These are phyloP conservation scores for Neocallimastix lanati DNA, from an alignment of 192 early-diverging fungal genomes.

Conservation along the genomic window DNA sequence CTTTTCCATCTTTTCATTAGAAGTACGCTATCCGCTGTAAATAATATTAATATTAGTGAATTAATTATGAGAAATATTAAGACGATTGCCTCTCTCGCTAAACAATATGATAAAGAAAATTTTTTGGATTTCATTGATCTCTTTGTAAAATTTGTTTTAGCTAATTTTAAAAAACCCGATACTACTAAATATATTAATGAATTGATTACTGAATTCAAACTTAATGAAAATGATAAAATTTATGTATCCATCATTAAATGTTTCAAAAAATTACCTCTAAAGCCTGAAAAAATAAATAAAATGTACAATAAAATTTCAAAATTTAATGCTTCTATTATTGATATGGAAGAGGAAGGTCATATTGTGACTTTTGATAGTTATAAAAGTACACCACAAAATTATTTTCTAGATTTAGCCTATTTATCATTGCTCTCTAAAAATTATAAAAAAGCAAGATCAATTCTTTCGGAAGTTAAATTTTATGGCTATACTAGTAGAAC, in stretches of 20 bases:
- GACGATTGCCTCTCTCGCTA: neutral
- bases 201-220: neutral
- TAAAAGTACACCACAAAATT: neutral
- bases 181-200: neutral
- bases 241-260: neutral
- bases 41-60: neutral
- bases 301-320: neutral
- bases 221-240: neutral
- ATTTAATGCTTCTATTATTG: neutral
- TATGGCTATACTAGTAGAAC: neutral
- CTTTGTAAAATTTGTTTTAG: neutral
- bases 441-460: neutral
- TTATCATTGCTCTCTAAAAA: neutral
- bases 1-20: neutral
- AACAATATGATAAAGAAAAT: neutral
- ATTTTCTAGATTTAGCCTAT: neutral
- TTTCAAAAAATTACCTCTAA: neutral
- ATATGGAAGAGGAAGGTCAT: neutral
- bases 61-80: neutral
- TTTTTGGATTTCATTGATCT: neutral
- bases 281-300: neutral
- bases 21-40: neutral
- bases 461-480: neutral
- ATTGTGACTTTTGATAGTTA: neutral
- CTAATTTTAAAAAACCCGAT: neutral